Base-by-base conservation (phyloP, 768 basidiomycete species). In the Lentinula guzmanii region DNA sequence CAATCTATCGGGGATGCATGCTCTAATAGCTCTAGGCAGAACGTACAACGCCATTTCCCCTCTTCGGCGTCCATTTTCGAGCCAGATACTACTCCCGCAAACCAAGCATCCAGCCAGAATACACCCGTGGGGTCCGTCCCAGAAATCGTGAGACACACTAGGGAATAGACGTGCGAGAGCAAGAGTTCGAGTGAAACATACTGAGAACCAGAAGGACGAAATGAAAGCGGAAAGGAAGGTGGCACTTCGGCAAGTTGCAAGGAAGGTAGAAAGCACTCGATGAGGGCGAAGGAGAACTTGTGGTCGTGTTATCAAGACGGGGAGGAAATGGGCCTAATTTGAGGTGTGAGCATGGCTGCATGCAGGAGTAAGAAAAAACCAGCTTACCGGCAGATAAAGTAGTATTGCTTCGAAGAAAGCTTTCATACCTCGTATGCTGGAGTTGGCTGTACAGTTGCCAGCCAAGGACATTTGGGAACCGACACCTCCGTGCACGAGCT, bases 21-120 rank as follows among this genome's bases (percentile, higher is more conserved):
- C 78, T 48, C 87, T 76, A 34, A 92, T 63, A 11, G 89, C 90
- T 59, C 82, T 77, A 2, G 91, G 90, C 4, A 92, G 74, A 57
- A 91, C 90, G 66, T 92, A 92, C 34, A 92, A 70, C 0, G 89
- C 86, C 75, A 93, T 89, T 73, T 93, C 91, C 4, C 89, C 89
- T 57, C 91, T 75, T 64, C 91, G 74, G 59, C 77, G 75, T 2
- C 85, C 86, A 62, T 86, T 84, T 68, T 93, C 91, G 31, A 92
- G 80, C 84, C 86, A 90, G 46, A 93, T 90, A 59, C 89, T 91
- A 60, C 79, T 75, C 4, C 91, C 90, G 63, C 90, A 92, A 16
- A 80, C 72, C 46, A 93, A 70, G 62, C 86, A 88, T 21, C 87
- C 90, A 3, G 76, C 80, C 62, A 91, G 71, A 34, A 87, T 72